These are phyloP conservation scores for Debaryomyces sp. DNA, from an alignment of 1,139 yeast species.

Conservation along the genomic window DNA sequence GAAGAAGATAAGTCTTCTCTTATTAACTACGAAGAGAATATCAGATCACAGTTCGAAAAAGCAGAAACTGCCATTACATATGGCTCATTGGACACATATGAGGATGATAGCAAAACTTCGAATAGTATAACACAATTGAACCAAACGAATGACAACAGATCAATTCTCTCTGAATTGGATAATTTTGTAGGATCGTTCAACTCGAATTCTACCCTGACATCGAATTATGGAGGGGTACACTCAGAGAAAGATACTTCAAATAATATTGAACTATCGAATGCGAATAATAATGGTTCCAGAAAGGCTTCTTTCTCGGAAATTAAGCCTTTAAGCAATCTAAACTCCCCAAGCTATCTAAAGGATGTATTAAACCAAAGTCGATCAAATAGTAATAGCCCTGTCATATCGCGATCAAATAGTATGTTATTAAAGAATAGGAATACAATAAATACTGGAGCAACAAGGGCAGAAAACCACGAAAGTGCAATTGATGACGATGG, in stretches of 20 bases:
- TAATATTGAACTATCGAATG: background rate
- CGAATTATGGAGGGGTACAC: slow-evolving; percentile 36
- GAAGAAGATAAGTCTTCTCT: slow-evolving; percentile 29
- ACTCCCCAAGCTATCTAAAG: slow-evolving; percentile 9
- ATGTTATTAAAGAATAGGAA: slow-evolving; percentile 6
- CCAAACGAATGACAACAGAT: slow-evolving; percentile 23
- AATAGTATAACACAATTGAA: background rate
- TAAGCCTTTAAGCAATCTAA: slow-evolving; percentile 23
- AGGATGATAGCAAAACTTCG: slow-evolving; percentile 1
- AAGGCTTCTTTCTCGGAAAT: slow-evolving; percentile 8
- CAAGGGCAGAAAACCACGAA: slow-evolving; percentile 14
- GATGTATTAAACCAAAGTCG: slow-evolving; percentile 28
- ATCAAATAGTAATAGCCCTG: slow-evolving; percentile 20
- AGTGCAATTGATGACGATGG: slow-evolving; percentile 8
- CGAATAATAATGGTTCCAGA: slow-evolving; percentile 1
- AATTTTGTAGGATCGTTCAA: slow-evolving; percentile 48
- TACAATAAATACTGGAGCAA: slow-evolving; percentile 20
- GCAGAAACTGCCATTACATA: background rate
- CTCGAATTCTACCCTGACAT: slow-evolving; percentile 47
- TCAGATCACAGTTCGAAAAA: background rate
- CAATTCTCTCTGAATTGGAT: slow-evolving; percentile 44
- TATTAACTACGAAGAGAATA: background rate
- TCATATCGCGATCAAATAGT: slow-evolving; percentile 18
- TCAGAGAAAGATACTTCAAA: background rate
- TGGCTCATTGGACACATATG: background rate